These are phyloP conservation scores for Exutisphaerella laricina DNA, from an alignment of 2,329 filamentous ascomycete species.

Conservation along the genomic window DNA sequence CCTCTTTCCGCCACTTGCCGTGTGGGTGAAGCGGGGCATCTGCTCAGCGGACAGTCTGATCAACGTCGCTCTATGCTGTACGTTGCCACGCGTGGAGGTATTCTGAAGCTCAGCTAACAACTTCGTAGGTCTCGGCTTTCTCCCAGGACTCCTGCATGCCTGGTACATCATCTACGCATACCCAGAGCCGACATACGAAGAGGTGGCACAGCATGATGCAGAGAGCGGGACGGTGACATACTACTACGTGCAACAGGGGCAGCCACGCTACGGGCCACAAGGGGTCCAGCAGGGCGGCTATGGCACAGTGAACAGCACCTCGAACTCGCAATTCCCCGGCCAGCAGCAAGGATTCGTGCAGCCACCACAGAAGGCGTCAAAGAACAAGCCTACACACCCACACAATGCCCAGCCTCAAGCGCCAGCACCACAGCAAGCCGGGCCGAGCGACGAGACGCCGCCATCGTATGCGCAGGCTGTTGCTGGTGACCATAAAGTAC, in stretches of 20 bases:
- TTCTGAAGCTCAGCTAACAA: conserved; percentile 4
- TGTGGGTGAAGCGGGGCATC: conserved; percentile 94
- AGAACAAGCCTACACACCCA: conserved; percentile 3
- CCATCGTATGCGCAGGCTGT: conserved; percentile 80
- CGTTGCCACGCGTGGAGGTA: conserved; percentile 6
- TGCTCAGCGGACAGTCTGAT: conserved; percentile 90
- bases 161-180: conserved; percentile 97
- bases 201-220: conserved; percentile 58
- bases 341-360: conserved; percentile 36
- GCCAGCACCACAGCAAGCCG: conserved; percentile 35
- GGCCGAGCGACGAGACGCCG: conserved; percentile 48
- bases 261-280: conserved; percentile 24
- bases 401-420: background rate
- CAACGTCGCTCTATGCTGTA: conserved; percentile 79
- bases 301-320: conserved; percentile 38
- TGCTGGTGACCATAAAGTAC: conserved; percentile 77
- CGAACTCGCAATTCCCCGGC: conserved; percentile 39
- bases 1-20: conserved; percentile 56
- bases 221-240: conserved; percentile 62
- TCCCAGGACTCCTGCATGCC: conserved; percentile 86
- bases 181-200: conserved; percentile 65
- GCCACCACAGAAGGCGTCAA: conserved; percentile 35
- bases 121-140: conserved; percentile 35
- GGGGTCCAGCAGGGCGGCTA: conserved; percentile 31
- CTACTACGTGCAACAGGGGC: conserved; percentile 55